Base-by-base conservation (phyloP, 352 stramenopile genomes). In the Phytopythium montanum region DNA sequence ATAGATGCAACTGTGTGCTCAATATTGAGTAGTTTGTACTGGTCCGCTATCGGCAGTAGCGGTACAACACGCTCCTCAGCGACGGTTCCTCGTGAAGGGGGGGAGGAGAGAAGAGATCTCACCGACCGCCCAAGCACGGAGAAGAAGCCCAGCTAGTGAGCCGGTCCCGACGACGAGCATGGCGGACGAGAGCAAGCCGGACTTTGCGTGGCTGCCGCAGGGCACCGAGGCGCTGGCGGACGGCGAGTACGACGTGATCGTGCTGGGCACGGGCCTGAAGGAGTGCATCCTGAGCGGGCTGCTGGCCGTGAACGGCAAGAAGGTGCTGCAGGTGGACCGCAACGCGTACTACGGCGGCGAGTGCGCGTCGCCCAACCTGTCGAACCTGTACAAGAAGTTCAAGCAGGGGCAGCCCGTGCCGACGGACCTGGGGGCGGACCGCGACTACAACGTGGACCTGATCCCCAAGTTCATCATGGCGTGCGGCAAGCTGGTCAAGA, bases 391-490 rank as follows among this genome's bases (percentile, higher is more conserved):
- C 82, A 88, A 92, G 72, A 97, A 97, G 75, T 97, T 97, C 74
- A 90, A 94, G 70, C 81, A 79, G 0, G 79, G 75, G 7, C 67
- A 89, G 55, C 62, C 81, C 58, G 76, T 84, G 53, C 71, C 79
- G 56, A 69, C 75, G 46, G 79, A 93, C 21, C 73, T 99, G 33
- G 97, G 97, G 56, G 95, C 90, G 39, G 98, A 98, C 72, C 96
- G 97, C 50, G 97, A 99, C 80, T 99, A 99, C 87, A 99, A 99
- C 75, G 97, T 99, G 54, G 98, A 99, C 80, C 81, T 99, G 26
- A 97, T 99, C 70, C 97, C 98, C 50, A 99, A 99, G 84, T 99
- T 99, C 70, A 99, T 99, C 75, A 99, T 99, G 97, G 97, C 97
- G 2, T 99, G 97, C 69, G 98, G 98, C 60, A 99, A 99, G 72